Base-by-base conservation (phyloP, 1,284 basidiomycete species). In the Rhodofomes roseus region DNA sequence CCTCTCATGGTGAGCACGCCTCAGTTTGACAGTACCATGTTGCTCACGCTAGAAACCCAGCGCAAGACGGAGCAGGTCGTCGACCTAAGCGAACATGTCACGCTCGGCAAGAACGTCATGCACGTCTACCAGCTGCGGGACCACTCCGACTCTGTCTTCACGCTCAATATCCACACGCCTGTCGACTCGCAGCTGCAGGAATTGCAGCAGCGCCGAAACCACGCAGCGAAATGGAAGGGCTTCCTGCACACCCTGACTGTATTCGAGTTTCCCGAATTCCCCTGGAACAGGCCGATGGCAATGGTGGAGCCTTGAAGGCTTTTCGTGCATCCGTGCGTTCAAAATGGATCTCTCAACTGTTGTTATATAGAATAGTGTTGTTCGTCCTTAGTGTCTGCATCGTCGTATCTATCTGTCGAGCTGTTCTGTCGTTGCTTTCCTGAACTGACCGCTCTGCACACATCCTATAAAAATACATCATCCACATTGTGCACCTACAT, bases 51-150 rank as follows among this genome's bases (percentile, higher is more conserved):
- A 9, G 31, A 37, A 36, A 46, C 31, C 18, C 31, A 58, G 59
- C 51, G 14, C 11, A 44, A 51, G 40, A 25, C 40, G 4, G 60
- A 67, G 16, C 16, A 58, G 14, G 20, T 67, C 16, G 43, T 64
- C 14, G 65, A 67, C 46, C n/a, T 65, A 14, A 59, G 60, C 23
- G 31, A 50, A 12, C 20, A 46, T 2, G 56, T 60, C 7, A 11
- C 22, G 2, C 27, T n/a, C 12, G 66, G 66, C 14, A 56, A 39
- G 18, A 67, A 67, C 39, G 57, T 4, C 14, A n/a, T 67, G 16
- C 37, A 57, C 12, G 7, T 67, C 9, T 39, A 55, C 23, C 60
- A 61, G 39, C 51, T 57, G 9, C 56, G 58, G 18, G 56, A 59
- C 40, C 34, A 58, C 31, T 52, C 40, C 27, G 39, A 63, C 25